phyloP scores from a whole-genome alignment of 805 yeast genomes.

The Pichia scutulata region DNA sequence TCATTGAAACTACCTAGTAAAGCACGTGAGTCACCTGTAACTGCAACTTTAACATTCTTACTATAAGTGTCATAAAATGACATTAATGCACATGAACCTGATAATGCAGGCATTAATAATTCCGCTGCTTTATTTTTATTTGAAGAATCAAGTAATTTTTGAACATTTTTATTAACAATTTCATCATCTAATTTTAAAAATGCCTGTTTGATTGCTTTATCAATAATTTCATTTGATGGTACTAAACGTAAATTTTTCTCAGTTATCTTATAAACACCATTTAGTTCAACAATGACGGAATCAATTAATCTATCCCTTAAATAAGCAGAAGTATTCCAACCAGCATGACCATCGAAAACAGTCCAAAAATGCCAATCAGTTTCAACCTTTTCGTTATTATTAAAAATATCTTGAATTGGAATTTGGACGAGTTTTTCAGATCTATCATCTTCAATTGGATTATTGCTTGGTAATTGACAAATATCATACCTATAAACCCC shows the following conservation, averaged over 20 bases:
- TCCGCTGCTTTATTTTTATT: slow-evolving; percentile 63
- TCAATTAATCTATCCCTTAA: slow-evolving; percentile 72
- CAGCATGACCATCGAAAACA: slow-evolving; percentile 94
- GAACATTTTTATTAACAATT: slow-evolving; percentile 69
- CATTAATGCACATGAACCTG: slow-evolving; percentile 90
- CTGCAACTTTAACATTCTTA: slow-evolving; percentile 74
- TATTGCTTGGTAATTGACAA: slow-evolving; percentile 82
- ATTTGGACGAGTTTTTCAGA: slow-evolving; percentile 74
- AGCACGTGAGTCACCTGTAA: slow-evolving; percentile 94
- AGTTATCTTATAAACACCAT: slow-evolving; percentile 52
- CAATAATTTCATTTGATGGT: slow-evolving; percentile 66
- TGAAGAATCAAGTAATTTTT: slow-evolving; percentile 59
- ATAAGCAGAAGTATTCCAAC: slow-evolving; percentile 87
- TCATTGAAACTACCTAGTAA: slow-evolving; percentile 66
- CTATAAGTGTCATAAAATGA: slow-evolving; percentile 78
- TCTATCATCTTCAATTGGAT: slow-evolving; percentile 92
- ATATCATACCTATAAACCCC: slow-evolving; percentile 87
- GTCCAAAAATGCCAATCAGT: slow-evolving; percentile 93
- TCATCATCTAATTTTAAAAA: slow-evolving; percentile 81
- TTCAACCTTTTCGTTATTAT: slow-evolving; percentile 36
- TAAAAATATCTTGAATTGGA: slow-evolving; percentile 55
- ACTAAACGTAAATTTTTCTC: slow-evolving; percentile 44
- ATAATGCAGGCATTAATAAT: slow-evolving; percentile 81
- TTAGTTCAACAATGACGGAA: slow-evolving; percentile 70
- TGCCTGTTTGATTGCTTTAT: slow-evolving; percentile 72